Conservation (phyloP, 495 filamentous ascomycete species). For the Annulohypoxylon stygium region DNA sequence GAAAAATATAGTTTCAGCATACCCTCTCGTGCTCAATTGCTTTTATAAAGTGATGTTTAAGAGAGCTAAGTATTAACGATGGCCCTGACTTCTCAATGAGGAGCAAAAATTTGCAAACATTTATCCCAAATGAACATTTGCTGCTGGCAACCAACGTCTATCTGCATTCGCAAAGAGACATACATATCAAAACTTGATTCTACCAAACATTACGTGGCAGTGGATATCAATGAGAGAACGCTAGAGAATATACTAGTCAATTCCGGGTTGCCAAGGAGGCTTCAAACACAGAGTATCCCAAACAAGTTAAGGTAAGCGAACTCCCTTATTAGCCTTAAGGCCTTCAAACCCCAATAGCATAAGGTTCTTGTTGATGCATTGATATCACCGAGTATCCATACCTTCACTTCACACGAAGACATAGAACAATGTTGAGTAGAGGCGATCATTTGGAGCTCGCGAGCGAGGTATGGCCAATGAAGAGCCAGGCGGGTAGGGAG, state of each 20-base stretch:
- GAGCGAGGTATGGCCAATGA: background rate
- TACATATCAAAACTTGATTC: background rate
- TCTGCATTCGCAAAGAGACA: background rate
- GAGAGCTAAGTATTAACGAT: too few species aligned
- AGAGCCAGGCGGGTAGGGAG: background rate
- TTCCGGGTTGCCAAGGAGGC: background rate
- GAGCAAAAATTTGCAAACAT: too few species aligned
- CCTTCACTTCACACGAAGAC: background rate
- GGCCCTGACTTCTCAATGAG: too few species aligned
- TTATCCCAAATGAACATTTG: too few species aligned
- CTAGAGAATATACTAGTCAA: background rate
- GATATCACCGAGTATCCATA: background rate
- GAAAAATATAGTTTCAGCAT: too few species aligned
- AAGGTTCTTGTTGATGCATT: background rate
- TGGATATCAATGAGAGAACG: background rate
- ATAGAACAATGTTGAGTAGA: background rate
- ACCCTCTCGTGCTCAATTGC: too few species aligned
- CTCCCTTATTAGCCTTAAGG: background rate
- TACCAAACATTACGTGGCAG: background rate
- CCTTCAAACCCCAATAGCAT: background rate
- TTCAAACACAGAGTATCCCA: background rate
- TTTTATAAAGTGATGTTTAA: too few species aligned
- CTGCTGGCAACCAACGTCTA: background rate
- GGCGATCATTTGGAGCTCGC: background rate
- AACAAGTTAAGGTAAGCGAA: background rate